Conservation (phyloP, 257 asterid genomes). For the Lantana camara region DNA sequence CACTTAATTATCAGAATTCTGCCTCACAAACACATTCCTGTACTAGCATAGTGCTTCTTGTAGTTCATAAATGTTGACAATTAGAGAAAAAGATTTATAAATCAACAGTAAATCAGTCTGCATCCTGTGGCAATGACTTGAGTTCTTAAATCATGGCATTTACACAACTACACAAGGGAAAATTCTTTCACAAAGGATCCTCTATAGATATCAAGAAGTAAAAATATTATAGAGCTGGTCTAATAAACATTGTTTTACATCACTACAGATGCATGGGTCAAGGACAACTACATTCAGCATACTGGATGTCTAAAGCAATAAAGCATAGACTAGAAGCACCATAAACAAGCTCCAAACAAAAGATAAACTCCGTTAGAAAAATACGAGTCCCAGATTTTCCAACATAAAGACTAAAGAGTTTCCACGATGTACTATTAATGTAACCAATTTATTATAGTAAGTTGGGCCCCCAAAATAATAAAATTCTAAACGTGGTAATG, state of each 20-base stretch:
- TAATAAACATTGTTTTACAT: conserved; percentile 3
- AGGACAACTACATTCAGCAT: no score
- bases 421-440: not conserved
- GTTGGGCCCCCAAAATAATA: not conserved
- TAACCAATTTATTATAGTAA: not conserved
- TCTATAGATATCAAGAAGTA: not conserved
- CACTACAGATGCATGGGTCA: conserved; percentile 1
- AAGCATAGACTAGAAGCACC: no score
- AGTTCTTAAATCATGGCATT: not conserved
- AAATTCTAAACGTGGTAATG: not conserved
- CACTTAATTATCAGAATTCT: not conserved
- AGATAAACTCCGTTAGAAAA: not conserved
- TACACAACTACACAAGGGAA: not conserved
- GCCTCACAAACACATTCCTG: not conserved
- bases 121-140: not conserved
- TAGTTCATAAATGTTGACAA: not conserved
- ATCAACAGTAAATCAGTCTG: not conserved
- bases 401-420: not conserved
- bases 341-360: not conserved
- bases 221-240: not conserved
- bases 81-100: not conserved
- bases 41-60: not conserved
- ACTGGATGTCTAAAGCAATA: no score
- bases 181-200: not conserved
- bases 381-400: not conserved